Evolutionary conservation across 805 yeast genomes (phyloP), one percentile per base, ranked within the genome.

Genomic region (Teunomyces gatunensis): DNA sequence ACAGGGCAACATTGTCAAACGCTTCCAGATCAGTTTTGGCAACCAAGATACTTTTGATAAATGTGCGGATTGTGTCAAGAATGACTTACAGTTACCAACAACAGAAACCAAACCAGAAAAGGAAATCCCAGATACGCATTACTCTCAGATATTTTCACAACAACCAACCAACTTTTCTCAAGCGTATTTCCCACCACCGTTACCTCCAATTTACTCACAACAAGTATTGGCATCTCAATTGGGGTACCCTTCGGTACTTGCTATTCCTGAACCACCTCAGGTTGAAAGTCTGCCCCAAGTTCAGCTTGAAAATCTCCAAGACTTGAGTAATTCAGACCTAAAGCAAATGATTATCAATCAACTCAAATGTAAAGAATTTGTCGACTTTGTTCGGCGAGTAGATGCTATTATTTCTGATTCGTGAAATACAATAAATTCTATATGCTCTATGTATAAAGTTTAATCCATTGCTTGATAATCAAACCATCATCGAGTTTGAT

Each of bases 401-500:
- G 63, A 61, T 36, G 44, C 42, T 18, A 45, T 59, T 11, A 45
- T 57, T 21, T 37, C 48, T 23, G 40, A 45, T 13, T 44, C 20
- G 30, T 42, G 43, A 45, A 39, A 29, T 37, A 29, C 27, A 34
- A 23, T 15, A 15, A 15, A 15, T 23, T 33, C 27, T 34, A 40
- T 33, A 23, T 18, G 15, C 11, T 30, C 46, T 27, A 44, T 33
- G n/a, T 42, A 39, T 49, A 42, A 21, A 61, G 56, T 47, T 76
- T 80, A 10, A 61, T 66, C 90, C 90, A 85, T 52, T 65, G 61
- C 51, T 80, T 82, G 1, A 83, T 69, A 4, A 68, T 68, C 44
- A 84, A 61, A 0, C 90, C 90, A 61, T 85, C 90, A 2, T 74
- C 71, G 44, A 80, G 65, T 18, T 58, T 63, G 4, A 64, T 55